Evolutionary conservation across 1,139 yeast species (phyloP), one percentile per base, ranked within the genome.

Genomic region (Protomyces inouyei): DNA sequence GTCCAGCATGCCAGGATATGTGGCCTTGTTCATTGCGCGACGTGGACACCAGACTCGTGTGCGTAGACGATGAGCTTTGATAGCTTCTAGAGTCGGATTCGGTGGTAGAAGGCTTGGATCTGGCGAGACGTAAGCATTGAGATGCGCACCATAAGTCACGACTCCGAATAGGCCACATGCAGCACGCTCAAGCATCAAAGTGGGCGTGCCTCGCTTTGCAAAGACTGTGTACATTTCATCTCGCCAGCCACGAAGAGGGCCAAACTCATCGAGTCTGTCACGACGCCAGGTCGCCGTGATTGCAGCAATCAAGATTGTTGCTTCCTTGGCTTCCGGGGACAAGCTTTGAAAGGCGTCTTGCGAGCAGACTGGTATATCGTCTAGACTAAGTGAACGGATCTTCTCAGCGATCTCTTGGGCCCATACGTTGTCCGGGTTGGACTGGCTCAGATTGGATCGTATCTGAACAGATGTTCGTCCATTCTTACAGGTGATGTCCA

Each of bases 1-100:
- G 74, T 93, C 98, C 54, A 91, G 80, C 88, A 84, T 87, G 0
- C 89, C 87, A 0, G 98, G 98, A 76, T 84, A 91, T 0, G 98
- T 93, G 18, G 88, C 86, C 73, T 93, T 93, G 1, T 84, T 80
- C 14, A 78, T 73, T 0, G 97, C 82, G 69, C 98, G 79, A 67
- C 89, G 78, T 0, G 98, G 97, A 4, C 92, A 80, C 98, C 98
- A 93, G 65, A 93, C 72, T 71, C 83, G 82, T 55, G 85, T 71
- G 52, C 79, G 78, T 12, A 5, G 21, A 21, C 48, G 48, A 43
- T 43, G 28, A 6, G 48, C 48, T 10, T 43, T 43, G 48, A 43
- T 16, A 0, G 81, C 82, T 6, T 74, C 71, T 2, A 64, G 61
- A 25, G 79, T 74, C 12, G 78, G 75, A 0, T 85, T 82, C 12